Evolutionary conservation across 768 basidiomycete species (phyloP).

Genomic region (Mrakia frigida): DNA sequence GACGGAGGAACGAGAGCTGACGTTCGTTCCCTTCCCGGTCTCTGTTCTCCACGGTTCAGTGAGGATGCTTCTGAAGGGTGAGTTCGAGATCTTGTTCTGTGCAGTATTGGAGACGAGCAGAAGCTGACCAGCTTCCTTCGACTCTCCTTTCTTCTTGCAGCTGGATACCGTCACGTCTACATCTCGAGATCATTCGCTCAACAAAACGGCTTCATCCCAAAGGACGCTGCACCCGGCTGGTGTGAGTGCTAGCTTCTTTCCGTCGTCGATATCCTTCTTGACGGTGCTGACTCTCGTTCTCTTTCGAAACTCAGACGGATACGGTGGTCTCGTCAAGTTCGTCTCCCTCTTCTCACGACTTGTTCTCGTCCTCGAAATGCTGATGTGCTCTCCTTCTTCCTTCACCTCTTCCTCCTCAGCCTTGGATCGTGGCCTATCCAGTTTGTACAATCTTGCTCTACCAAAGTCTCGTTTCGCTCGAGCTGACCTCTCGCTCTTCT

Average conservation of each 20-base stretch:
- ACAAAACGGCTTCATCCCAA: conserved; percentile 78
- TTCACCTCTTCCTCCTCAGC: conserved; percentile 36
- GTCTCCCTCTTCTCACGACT: background rate
- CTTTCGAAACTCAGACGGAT: conserved; percentile 55
- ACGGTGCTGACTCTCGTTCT: background rate
- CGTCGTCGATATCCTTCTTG: background rate
- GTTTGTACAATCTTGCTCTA: conserved; percentile 38
- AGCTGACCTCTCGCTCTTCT: conserved; percentile 30
- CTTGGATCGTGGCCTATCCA: conserved; percentile 86
- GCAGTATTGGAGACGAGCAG: no score
- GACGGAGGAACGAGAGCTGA: background rate
- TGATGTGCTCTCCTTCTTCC: background rate
- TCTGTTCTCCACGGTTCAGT: conserved; percentile 50
- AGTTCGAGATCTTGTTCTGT: background rate
- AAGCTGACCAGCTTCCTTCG: background rate
- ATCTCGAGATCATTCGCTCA: conserved; percentile 89
- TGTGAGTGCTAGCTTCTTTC: conserved; percentile 38
- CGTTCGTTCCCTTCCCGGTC: background rate
- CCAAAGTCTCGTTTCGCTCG: conserved; percentile 46
- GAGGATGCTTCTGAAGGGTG: conserved; percentile 78
- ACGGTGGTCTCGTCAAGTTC: conserved; percentile 59
- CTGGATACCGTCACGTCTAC: conserved; percentile 89
- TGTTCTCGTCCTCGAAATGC: background rate
- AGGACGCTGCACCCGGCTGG: conserved; percentile 67
- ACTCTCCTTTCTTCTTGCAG: background rate